These are phyloP conservation scores for Parietaria judaica DNA, from an alignment of 306 rosid genomes.

Conservation along the genomic window DNA sequence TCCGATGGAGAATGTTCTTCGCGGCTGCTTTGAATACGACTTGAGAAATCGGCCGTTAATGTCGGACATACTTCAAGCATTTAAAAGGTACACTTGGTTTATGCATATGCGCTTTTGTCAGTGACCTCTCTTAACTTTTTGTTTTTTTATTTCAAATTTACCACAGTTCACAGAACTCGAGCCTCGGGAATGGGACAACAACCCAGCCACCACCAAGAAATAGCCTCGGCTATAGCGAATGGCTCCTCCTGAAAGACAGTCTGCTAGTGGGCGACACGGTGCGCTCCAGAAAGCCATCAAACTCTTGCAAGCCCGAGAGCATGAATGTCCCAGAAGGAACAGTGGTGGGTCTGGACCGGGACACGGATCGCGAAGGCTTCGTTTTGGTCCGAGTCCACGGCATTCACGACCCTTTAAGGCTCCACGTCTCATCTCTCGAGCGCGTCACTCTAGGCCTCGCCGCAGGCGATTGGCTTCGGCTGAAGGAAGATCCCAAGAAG, in stretches of 20 bases:
- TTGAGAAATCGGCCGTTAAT: constrained; percentile 75
- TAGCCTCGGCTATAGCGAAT: constrained; percentile 45
- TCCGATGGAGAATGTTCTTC: constrained; percentile 55
- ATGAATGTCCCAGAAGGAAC: constrained; percentile 80
- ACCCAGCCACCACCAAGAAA: constrained; percentile 34
- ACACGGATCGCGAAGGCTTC: constrained; percentile 40
- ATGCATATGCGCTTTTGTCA: too few species aligned
- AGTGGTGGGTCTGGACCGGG: constrained; percentile 60
- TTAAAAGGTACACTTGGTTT: constrained; percentile 45
- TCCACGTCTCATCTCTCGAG: constrained; percentile 52
- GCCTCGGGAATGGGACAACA: constrained; percentile 36
- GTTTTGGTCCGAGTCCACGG: constrained; percentile 76
- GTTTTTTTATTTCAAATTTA: constrained; percentile 15
- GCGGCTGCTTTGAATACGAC: constrained; percentile 90
- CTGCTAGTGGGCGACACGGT: constrained; percentile 79
- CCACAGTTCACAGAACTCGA: constrained; percentile 58
- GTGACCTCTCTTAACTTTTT: background rate
- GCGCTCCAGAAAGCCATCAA: constrained; percentile 69
- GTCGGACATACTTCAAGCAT: constrained; percentile 51
- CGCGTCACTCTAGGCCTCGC: constrained; percentile 72
- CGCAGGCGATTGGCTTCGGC: constrained; percentile 71
- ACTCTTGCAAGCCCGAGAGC: constrained; percentile 55
- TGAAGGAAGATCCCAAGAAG: constrained; percentile 49
- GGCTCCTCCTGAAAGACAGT: constrained; percentile 79
- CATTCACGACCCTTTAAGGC: constrained; percentile 68